phyloP scores from a whole-genome alignment of 192 early-diverging fungal species.

The Backusella sp. region DNA sequence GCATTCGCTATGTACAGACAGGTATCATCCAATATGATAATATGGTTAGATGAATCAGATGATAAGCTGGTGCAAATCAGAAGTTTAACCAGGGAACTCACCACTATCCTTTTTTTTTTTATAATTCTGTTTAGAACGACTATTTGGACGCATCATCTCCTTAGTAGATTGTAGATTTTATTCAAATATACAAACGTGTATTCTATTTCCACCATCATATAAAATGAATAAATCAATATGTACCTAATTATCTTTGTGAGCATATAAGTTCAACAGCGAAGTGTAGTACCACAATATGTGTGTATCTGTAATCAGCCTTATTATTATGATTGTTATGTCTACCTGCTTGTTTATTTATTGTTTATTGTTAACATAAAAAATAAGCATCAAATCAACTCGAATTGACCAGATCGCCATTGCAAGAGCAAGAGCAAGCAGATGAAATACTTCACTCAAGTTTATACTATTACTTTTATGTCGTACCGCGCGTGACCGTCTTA shows the following conservation, averaged over 20 bases:
- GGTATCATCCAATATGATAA: background rate
- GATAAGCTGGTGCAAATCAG: background rate
- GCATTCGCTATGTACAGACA: background rate
- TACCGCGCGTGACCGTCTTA: background rate
- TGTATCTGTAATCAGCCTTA: background rate
- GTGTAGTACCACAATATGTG: background rate
- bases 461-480: background rate
- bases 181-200: background rate
- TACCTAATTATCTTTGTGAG: background rate
- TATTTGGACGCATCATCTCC: background rate
- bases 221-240: background rate
- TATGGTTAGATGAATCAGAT: background rate
- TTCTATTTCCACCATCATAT: background rate
- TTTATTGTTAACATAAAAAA: background rate
- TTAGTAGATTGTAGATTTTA: background rate
- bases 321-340: background rate
- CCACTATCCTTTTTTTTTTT: background rate
- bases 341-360: background rate
- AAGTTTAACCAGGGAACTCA: background rate
- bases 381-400: background rate
- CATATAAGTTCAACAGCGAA: background rate
- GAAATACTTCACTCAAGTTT: background rate
- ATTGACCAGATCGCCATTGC: background rate
- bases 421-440: background rate
- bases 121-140: background rate